A percentile compares a stretch with the other conserved stretches of the same genome.
Evolutionary conservation across 148 eudicot genomes (phyloP).

Genomic region (Rhododendron williamsianum): DNA sequence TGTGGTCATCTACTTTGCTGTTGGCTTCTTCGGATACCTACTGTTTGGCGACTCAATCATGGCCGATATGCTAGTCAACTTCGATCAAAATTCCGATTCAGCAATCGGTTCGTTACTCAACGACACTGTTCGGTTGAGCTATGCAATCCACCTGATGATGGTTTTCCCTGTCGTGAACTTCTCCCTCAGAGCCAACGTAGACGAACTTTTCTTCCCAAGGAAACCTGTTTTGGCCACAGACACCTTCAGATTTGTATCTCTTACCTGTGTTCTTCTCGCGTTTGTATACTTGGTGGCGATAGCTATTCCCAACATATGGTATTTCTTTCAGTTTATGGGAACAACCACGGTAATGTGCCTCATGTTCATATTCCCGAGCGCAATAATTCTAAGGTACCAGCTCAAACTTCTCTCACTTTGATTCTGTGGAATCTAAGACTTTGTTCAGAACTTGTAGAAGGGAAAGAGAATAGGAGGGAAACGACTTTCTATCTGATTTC

Average conservation of each 20-base stretch:
- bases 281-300: slow-evolving; percentile 57
- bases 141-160: slow-evolving; percentile 79
- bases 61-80: slow-evolving; percentile 85
- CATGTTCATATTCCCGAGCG: slow-evolving; percentile 73
- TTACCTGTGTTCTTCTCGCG: slow-evolving; percentile 49
- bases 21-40: slow-evolving; percentile 82
- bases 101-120: slow-evolving; percentile 46
- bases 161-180: slow-evolving; percentile 82
- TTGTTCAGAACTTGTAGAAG: background rate
- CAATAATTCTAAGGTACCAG: slow-evolving; percentile 69
- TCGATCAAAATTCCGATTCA: slow-evolving; percentile 48
- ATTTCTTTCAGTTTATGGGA: slow-evolving; percentile 85
- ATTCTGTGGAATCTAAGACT: background rate
- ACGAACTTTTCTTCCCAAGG: slow-evolving; percentile 59
- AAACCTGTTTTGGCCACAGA: slow-evolving; percentile 42
- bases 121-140: slow-evolving; percentile 62
- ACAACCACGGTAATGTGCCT: slow-evolving; percentile 79
- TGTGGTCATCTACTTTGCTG: slow-evolving; percentile 70
- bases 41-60: slow-evolving; percentile 86
- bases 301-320: slow-evolving; percentile 85
- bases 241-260: slow-evolving; percentile 54
- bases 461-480: background rate
- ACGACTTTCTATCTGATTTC: background rate
- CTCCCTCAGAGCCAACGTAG: slow-evolving; percentile 64
- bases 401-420: background rate